These are phyloP conservation scores for Cornus kousa DNA, from an alignment of 148 eudicot species.

Conservation along the genomic window DNA sequence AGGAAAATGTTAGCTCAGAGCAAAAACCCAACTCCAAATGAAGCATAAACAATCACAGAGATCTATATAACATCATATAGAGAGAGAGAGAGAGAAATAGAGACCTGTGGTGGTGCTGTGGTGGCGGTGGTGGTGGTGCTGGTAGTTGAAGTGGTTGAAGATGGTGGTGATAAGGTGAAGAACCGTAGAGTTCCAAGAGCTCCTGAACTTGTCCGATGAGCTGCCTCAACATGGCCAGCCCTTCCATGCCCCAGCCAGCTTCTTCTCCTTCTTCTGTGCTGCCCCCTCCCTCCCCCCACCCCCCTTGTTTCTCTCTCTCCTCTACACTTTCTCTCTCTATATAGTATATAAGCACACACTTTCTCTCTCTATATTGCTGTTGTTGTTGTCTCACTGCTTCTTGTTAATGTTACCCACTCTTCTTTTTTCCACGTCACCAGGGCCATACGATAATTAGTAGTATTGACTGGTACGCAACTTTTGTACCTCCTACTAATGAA, in stretches of 20 bases:
- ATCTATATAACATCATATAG: neutral
- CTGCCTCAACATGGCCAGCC: slow-evolving; percentile 60
- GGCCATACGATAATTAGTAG: slow-evolving; percentile 21
- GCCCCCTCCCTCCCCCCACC: neutral
- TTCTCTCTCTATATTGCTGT: neutral
- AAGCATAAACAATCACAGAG: slow-evolving; percentile 3
- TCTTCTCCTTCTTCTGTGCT: neutral
- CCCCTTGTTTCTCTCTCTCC: slow-evolving; percentile 9
- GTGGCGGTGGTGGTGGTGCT: slow-evolving; percentile 18
- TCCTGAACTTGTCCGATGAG: slow-evolving; percentile 67
- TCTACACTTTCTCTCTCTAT: slow-evolving; percentile 3
- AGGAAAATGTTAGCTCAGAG: neutral
- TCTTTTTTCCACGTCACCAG: slow-evolving; percentile 28
- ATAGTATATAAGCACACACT: neutral
- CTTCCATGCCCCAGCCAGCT: slow-evolving; percentile 36
- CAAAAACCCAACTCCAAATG: neutral
- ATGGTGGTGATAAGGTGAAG: slow-evolving; percentile 12
- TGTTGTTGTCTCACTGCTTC: too few species aligned
- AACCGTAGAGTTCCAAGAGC: slow-evolving; percentile 47
- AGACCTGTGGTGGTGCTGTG: slow-evolving; percentile 30
- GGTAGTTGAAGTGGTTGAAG: slow-evolving; percentile 7
- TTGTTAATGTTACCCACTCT: slow-evolving; percentile 8
- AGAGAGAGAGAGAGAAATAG: neutral
- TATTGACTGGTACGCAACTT: slow-evolving; percentile 35
- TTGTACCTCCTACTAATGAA: slow-evolving; percentile 14